Evolutionary conservation across 768 basidiomycete genomes (phyloP), one percentile per base, ranked within the genome.

Genomic region (Lactifluus subvellereus): DNA sequence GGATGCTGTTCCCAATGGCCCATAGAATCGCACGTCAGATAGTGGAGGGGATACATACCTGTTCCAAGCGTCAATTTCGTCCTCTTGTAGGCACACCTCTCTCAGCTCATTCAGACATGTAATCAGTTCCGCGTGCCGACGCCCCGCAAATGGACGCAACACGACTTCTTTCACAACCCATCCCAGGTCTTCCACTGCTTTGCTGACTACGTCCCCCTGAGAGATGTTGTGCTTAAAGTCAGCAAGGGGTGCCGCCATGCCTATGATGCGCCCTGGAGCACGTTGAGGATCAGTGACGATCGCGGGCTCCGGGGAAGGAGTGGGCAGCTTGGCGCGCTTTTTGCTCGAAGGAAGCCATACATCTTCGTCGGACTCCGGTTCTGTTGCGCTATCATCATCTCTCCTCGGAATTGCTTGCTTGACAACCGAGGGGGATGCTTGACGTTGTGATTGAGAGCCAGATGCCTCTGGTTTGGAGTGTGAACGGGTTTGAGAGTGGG

Each of bases 61-160:
- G 73, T 94, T 93, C 91, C 91, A 94, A 37, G 82, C 82, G 50
- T 88, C 87, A 42, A 92, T 82, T 72, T 93, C 89, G 72, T 92
- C 89, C 74, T 92, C 88, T 84, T 91, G 66, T 32, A 58, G 32
- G 30, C 85, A 88, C 4, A 82, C 81, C 57, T 82, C 78, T 69
- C 94, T 80, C 75, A 96, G 74, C 45, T 71, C 79, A 65, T 76
- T 74, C 80, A 96, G 76, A 72, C 91, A 94, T 45, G 87, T 83
- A 32, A 91, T 52, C 76, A 94, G 80, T 72, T 93, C 88, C 16
- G 77, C 77, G 42, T 79, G 80, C 63, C 92, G 80, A 67, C 84
- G 80, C 42, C 74, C 76, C 45, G 89, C 82, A 74, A 95, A 96
- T 42, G 89, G 89, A 32, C 78, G 78, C 66, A 81, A 72, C 10